Base-by-base conservation (phyloP, 805 yeast genomes). In the Kodamaea fukazawae region DNA sequence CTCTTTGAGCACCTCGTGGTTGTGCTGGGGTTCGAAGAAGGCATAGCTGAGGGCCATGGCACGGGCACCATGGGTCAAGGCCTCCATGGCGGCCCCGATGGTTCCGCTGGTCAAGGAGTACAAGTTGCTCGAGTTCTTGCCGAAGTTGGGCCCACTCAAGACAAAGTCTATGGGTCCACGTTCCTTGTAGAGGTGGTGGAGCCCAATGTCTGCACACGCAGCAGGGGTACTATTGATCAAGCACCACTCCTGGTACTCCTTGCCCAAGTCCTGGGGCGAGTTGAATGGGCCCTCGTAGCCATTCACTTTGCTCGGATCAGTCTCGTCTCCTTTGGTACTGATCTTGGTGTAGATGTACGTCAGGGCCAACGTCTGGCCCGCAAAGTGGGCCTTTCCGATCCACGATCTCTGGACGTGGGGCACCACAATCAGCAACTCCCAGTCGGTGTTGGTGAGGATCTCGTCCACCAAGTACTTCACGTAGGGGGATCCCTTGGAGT, bases 331-430 rank as follows among this genome's bases (percentile, higher is more conserved):
- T 11, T 69, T 59, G 1, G 77, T 70, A 27, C 66, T 58, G 26
- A 50, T 44, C 37, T 55, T 44, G 13, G 85, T 74, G 52, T 86
- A 86, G n/a, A 83, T 69, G 55, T 78, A 86, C 2, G 76, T 68
- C 1, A 84, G 76, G 2, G 77, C 64, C 29, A 84, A 66, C 18
- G 78, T 74, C 46, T 76, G 73, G 5, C 88, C 91, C 0, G 95
- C 95, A 54, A 93, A 80, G 67, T 90, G 97, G 4, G 99, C 98
- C 60, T 93, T 93, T 27, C 96, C 96, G 42, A 89, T 91, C 99
- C 99, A 93, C 10, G 97, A 90, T 51, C 93, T 70, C 52, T 78
- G 82, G 42, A 87, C 95, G 38, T 80, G 75, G 9, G 99, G 99
- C 2, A 93, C 83, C 18, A 83, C 89, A 14, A 90, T 80, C 16